Percentiles rank a stretch among this genome's conserved stretches.
These are phyloP conservation scores for Syzygium syzygioides DNA, from an alignment of 441 rosid genomes.

Conservation along the genomic window DNA sequence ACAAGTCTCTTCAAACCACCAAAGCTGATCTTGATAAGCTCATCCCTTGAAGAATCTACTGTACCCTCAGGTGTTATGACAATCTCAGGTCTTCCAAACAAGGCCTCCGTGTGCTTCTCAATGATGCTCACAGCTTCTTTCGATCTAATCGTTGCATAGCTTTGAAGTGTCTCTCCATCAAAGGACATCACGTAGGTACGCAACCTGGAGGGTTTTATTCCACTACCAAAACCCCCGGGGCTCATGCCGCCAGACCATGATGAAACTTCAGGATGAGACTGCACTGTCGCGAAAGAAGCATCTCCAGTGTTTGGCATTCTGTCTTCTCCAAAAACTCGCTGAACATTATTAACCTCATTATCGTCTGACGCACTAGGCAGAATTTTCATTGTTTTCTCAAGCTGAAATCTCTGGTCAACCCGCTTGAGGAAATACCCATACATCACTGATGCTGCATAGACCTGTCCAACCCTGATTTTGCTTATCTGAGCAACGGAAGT, in stretches of 20 bases:
- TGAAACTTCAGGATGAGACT: constrained; percentile 63
- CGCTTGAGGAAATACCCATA: constrained; percentile 91
- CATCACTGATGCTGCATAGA: constrained; percentile 95
- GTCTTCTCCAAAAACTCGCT: constrained; percentile 24
- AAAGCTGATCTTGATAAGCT: constrained; percentile 69
- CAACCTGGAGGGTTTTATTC: constrained; percentile 51
- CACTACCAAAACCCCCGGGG: constrained; percentile 54
- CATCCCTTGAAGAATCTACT: constrained; percentile 74
- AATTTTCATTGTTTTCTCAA: constrained; percentile 78
- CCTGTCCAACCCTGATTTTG: constrained; percentile 90
- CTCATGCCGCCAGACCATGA: constrained; percentile 48
- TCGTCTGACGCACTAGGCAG: constrained; percentile 45
- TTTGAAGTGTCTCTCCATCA: constrained; percentile 85
- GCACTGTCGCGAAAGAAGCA: constrained; percentile 26
- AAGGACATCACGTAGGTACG: constrained; percentile 84
- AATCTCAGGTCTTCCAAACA: constrained; percentile 86
- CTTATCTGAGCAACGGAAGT: constrained; percentile 64
- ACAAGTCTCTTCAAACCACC: constrained; percentile 84
- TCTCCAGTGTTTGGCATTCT: constrained; percentile 18
- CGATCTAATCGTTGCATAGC: constrained; percentile 81
- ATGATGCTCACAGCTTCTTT: constrained; percentile 82
- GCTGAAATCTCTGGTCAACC: constrained; percentile 92
- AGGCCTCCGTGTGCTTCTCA: constrained; percentile 92
- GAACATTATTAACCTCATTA: constrained; percentile 14
- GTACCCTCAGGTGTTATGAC: constrained; percentile 62